Conservation (phyloP, 73 alveolate genomes). For the Paramecium sonneborni region DNA sequence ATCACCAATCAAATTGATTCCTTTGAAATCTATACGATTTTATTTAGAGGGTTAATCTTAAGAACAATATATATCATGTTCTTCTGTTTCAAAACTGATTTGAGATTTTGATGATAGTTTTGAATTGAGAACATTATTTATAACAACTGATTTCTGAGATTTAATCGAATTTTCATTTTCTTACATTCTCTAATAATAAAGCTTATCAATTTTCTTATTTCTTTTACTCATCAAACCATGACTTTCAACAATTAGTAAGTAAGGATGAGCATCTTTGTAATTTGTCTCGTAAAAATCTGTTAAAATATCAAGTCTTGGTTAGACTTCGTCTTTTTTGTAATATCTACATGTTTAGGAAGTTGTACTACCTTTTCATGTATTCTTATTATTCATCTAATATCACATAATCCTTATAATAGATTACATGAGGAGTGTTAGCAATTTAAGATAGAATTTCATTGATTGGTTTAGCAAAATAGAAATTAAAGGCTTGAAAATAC, state of each 20-base stretch:
- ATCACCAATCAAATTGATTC: not conserved
- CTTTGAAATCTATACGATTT: not conserved
- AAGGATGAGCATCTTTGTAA: slow-evolving; percentile 20
- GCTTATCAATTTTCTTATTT: slow-evolving; percentile 28
- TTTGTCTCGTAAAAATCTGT: slow-evolving; percentile 47
- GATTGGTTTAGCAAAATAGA: slow-evolving; percentile 47
- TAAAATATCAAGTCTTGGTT: slow-evolving; percentile 44
- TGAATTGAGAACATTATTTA: slow-evolving; percentile 36
- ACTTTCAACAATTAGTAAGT: not conserved
- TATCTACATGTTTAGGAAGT: slow-evolving; percentile 8
- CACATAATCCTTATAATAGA: slow-evolving; percentile 51
- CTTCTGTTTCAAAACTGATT: slow-evolving; percentile 7
- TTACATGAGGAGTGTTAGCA: slow-evolving; percentile 45
- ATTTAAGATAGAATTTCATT: slow-evolving; percentile 13
- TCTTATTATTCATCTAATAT: slow-evolving; percentile 52
- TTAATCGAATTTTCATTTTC: not conserved
- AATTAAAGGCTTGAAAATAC: slow-evolving; percentile 48
- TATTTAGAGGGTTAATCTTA: not conserved
- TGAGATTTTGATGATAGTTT: slow-evolving; percentile 32
- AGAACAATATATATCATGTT: slow-evolving; percentile 1
- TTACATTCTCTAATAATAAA: slow-evolving; percentile 19
- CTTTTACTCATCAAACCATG: not conserved
- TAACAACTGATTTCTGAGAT: not conserved
- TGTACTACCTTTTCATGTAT: slow-evolving; percentile 42
- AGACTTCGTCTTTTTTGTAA: slow-evolving; percentile 24